Base-by-base conservation (phyloP, 768 basidiomycete species). In the Mycena pura region DNA sequence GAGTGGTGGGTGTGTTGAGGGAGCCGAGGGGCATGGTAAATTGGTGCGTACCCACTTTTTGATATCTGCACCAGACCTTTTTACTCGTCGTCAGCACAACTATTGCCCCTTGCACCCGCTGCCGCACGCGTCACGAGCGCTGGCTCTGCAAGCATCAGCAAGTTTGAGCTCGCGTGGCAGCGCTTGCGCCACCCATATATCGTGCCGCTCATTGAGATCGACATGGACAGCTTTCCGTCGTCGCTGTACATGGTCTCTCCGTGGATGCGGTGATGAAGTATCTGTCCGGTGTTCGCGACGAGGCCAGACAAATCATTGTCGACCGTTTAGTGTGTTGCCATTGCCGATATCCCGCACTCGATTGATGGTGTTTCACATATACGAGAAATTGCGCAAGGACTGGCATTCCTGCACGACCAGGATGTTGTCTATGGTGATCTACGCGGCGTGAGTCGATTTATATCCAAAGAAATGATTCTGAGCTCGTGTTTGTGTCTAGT, bases 221-320 rank as follows among this genome's bases (percentile, higher is more conserved):
- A 65, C 41, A 60, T 53, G 15, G 64, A 66, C 19, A 47, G 58
- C 8, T 71, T 70, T 52, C 32, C 54, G 5, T 65, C 69, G 0
- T 48, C 44, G 2, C 50, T 67, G 25, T 68, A 66, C 47, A 43
- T 72, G 45, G 65, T 72, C 27, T 71, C 70, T 24, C 71, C 70
- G 1, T 72, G 69, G 67, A 71, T 72, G 71, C 64, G 3, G 59
- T 69, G 6, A 65, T 66, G 24, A 56, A 60, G 11, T 71, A 67
- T 51, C 57, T 71, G 15, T 56, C 66, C 27, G 51, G 56, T 19
- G 45, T 67, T 38, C 50, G n/a, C 1, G 41, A 51, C 22, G 19
- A 28, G 3, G 15, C 27, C 17, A 46, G 60, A 14, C 56, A 44
- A 34, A 31, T 5, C 11, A 57, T 43, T n/a, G 49, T 65, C 5